Base-by-base conservation (phyloP, 2,329 filamentous ascomycete genomes). In the Microascus cirrosus region DNA sequence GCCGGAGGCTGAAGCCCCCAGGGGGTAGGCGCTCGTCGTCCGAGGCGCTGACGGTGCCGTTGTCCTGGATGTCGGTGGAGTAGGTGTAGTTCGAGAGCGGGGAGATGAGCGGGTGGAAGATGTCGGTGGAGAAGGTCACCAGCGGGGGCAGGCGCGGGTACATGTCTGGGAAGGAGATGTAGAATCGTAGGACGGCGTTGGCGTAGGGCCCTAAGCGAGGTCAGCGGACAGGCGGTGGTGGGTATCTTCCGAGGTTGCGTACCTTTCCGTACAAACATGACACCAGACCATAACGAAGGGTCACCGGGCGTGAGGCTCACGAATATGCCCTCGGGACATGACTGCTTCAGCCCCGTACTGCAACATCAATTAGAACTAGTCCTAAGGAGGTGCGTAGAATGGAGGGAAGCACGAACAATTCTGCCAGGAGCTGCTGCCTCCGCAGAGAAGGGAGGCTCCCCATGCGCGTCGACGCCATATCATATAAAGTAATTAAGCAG, bases 21-120 rank as follows among this genome's bases (percentile, higher is more conserved):
- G 93, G 92, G 0, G 91, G 89, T 56, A 96, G 74, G 15, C 89
- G 79, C 68, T 95, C 89, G 36, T 90, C 85, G 64, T 96, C 90
- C 1, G 85, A 87, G 10, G 90, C 89, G 68, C 89, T 93, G 61
- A 92, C 86, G 0, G 89, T 90, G 54, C 89, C 89, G 58, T 82
- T 81, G 61, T 85, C 85, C 61, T 88, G 83, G 39, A 87, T 83
- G 59, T 87, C 86, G 61, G 89, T 91, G 50, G 90, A 88, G 74
- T 95, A 95, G 68, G 90, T 94, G 72, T 96, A 95, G 3, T 90
- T 96, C n/a, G 91, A 96, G 61, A 95, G 79, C 42, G 94, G 92
- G 8, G 92, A 91, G 63, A 97, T 86, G 50, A 99, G 79, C 20
- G 93, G 93, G 69, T 99, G 93, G 70, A 97, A 99, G 63, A 97